Evolutionary conservation across 345 rosid species (phyloP).

Genomic region (Erodium maritimum): DNA sequence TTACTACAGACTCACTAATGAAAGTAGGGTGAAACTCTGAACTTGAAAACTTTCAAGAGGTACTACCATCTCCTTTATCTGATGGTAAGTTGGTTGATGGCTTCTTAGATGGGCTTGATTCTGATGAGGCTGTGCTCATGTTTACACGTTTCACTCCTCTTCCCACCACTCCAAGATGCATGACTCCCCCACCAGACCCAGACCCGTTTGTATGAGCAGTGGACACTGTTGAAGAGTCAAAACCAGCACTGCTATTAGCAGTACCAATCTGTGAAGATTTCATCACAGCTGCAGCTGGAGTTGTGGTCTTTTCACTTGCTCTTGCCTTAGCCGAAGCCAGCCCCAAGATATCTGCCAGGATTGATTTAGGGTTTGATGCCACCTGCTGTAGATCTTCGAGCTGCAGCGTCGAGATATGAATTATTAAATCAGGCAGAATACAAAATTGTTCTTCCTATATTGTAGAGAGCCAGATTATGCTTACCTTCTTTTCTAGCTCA

Average conservation of each 20-base stretch:
- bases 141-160: slow-evolving; percentile 86
- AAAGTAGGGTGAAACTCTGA: slow-evolving; percentile 9
- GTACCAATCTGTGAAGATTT: slow-evolving; percentile 56
- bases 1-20: slow-evolving; percentile 3
- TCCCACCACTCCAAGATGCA: slow-evolving; percentile 82
- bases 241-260: slow-evolving; percentile 26
- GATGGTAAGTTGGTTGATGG: slow-evolving; percentile 28
- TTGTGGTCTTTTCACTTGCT: slow-evolving; percentile 26
- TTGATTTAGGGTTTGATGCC: slow-evolving; percentile 47
- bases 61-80: slow-evolving; percentile 37
- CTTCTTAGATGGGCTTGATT: slow-evolving; percentile 53
- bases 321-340: slow-evolving; percentile 39
- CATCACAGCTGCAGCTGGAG: slow-evolving; percentile 25
- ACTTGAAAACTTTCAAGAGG: slow-evolving; percentile 13
- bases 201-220: slow-evolving; percentile 53
- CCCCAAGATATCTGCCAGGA: slow-evolving; percentile 68
- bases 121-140: slow-evolving; percentile 29
- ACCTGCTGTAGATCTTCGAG: slow-evolving; percentile 85
- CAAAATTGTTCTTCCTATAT: neutral
- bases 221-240: slow-evolving; percentile 59
- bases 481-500: slow-evolving; percentile 87
- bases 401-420: slow-evolving; percentile 28
- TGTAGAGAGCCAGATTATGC: slow-evolving; percentile 1
- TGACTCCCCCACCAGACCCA: slow-evolving; percentile 31
- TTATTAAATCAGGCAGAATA: slow-evolving; percentile 3